Conservation (phyloP, 495 filamentous ascomycete species). For the Hyaloscypha finlandica region DNA sequence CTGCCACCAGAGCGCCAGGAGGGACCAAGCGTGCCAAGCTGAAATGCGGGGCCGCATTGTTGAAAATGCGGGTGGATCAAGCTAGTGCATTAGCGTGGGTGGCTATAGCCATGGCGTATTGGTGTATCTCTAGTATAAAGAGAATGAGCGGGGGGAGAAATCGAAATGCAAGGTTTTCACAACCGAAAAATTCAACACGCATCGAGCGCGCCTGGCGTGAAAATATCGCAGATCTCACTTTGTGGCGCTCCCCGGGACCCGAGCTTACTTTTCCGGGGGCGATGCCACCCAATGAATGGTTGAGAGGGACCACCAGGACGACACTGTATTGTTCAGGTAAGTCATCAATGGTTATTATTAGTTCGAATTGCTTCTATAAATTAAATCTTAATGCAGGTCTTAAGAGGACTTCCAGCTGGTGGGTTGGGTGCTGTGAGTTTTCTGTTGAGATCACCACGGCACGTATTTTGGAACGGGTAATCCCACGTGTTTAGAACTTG, state of each 20-base stretch:
- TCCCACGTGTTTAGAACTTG: background rate
- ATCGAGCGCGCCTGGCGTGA: background rate
- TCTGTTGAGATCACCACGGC: background rate
- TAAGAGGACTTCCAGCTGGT: background rate
- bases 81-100: too few species aligned
- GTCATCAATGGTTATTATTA: background rate
- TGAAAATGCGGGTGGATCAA: too few species aligned
- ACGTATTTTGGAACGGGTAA: background rate
- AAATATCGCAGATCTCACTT: background rate
- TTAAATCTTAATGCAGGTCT: background rate
- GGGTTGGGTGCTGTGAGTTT: background rate
- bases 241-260: background rate
- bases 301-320: background rate
- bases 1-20: too few species aligned
- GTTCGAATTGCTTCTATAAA: background rate
- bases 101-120: too few species aligned
- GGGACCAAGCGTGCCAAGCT: background rate
- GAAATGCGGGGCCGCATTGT: background rate
- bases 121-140: too few species aligned
- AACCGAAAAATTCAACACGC: too few species aligned
- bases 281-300: background rate
- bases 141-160: too few species aligned
- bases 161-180: too few species aligned
- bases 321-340: background rate
- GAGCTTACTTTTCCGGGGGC: background rate